These are phyloP conservation scores for Colletotrichum limetticola DNA, from an alignment of 2,329 filamentous ascomycete species.

Conservation along the genomic window DNA sequence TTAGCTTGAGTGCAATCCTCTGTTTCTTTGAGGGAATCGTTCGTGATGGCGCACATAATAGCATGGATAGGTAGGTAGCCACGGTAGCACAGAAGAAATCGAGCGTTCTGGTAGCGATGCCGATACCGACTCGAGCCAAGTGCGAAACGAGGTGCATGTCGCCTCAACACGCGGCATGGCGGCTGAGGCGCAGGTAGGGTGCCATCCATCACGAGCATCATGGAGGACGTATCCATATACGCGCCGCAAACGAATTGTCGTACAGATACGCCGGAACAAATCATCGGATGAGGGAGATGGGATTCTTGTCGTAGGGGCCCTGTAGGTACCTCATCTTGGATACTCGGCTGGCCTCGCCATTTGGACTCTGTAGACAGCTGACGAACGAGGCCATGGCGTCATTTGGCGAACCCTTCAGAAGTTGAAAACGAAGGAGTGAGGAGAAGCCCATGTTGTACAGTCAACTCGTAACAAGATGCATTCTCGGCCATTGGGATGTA, in stretches of 20 bases:
- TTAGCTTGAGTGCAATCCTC: too few species aligned
- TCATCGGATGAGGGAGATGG: background rate
- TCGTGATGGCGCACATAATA: background rate
- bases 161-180: conserved; percentile 13
- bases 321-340: background rate
- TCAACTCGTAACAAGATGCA: conserved; percentile 6
- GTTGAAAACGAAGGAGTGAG: background rate
- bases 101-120: background rate
- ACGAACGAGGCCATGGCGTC: conserved; percentile 6
- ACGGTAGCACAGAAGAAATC: background rate
- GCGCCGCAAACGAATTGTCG: conserved; percentile 8
- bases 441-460: background rate
- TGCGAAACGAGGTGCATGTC: conserved; percentile 9
- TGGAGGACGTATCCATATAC: background rate
- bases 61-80: background rate
- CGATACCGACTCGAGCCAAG: background rate
- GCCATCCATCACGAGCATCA: background rate
- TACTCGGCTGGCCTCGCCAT: background rate
- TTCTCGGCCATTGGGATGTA: conserved; percentile 11
- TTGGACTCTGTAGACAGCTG: background rate
- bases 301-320: background rate
- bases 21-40: background rate
- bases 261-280: background rate
- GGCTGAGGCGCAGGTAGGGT: conserved; percentile 1
- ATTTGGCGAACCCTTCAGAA: background rate